Percentiles rank a stretch among this genome's conserved stretches.
Evolutionary conservation across 1,284 basidiomycete genomes (phyloP).

Genomic region (Coriolopsis trogii): DNA sequence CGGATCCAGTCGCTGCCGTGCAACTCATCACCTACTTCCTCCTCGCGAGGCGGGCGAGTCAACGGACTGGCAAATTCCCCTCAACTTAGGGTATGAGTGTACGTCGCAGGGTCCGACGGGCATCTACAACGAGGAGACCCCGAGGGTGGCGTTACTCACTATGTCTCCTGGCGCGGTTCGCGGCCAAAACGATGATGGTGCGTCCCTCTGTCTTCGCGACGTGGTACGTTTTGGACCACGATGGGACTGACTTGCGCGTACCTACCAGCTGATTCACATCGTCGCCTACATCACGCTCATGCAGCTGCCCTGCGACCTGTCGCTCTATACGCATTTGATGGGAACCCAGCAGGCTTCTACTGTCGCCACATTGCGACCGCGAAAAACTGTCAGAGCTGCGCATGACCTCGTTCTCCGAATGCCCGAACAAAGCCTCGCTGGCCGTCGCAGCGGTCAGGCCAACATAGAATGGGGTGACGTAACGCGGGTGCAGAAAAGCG

Average conservation of each 20-base stretch:
- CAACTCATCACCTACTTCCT: slow-evolving; percentile 73
- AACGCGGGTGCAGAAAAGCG: no score
- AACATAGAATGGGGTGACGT: no score
- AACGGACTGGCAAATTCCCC: slow-evolving; percentile 66
- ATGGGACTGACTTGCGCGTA: background rate
- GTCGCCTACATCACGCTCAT: slow-evolving; percentile 65
- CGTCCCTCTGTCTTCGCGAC: slow-evolving; percentile 34
- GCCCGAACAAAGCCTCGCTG: slow-evolving; percentile 74
- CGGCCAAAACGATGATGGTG: slow-evolving; percentile 73
- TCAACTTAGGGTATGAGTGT: slow-evolving; percentile 74
- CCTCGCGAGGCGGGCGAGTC: slow-evolving; percentile 62
- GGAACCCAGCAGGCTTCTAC: slow-evolving; percentile 44
- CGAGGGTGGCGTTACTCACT: slow-evolving; percentile 54
- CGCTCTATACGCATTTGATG: slow-evolving; percentile 64
- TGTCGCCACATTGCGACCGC: no score
- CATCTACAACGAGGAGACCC: slow-evolving; percentile 63
- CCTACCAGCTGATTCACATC: slow-evolving; percentile 71
- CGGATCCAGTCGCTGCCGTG: slow-evolving; percentile 73
- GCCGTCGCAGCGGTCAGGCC: slow-evolving; percentile 75
- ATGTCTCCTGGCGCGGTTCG: slow-evolving; percentile 57
- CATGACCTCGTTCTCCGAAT: slow-evolving; percentile 71
- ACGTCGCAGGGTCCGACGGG: slow-evolving; percentile 64
- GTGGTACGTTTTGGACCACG: no score
- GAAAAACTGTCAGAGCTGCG: slow-evolving; percentile 48
- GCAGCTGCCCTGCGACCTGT: slow-evolving; percentile 65